These are phyloP conservation scores for Phyllosticta capitalensis DNA, from an alignment of 2,329 filamentous ascomycete species.

Conservation along the genomic window DNA sequence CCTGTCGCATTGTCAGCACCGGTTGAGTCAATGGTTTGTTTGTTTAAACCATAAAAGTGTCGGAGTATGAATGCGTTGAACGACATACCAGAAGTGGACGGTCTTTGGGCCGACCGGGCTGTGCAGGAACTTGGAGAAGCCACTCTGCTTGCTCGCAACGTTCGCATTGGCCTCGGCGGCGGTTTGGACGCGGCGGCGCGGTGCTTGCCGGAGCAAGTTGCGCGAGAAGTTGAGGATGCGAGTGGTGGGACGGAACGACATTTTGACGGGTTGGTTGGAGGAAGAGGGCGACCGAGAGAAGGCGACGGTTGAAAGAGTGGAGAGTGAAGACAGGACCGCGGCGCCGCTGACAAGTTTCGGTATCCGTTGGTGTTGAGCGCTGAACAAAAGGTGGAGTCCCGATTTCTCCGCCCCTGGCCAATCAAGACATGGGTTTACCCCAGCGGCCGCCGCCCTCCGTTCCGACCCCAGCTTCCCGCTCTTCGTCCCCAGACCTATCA, in stretches of 20 bases:
- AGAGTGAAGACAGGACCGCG: constrained; percentile 26
- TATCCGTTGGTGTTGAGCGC: constrained; percentile 11
- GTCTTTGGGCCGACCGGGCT: constrained; percentile 52
- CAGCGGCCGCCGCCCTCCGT: neutral
- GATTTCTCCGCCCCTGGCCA: constrained; percentile 2
- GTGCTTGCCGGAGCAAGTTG: constrained; percentile 33
- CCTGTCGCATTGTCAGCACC: constrained; percentile 39
- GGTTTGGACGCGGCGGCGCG: constrained; percentile 58
- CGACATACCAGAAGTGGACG: constrained; percentile 85
- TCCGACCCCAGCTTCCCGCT: neutral
- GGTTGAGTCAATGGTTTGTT: neutral
- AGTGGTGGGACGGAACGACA: constrained; percentile 48
- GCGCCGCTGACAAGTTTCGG: constrained; percentile 30
- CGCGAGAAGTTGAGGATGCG: constrained; percentile 47
- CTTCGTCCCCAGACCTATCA: neutral
- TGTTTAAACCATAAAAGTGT: neutral
- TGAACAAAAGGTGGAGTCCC: constrained; percentile 6
- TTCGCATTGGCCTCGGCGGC: constrained; percentile 40
- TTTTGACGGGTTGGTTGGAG: constrained; percentile 23
- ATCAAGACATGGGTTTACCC: neutral
- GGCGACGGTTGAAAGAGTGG: constrained; percentile 17
- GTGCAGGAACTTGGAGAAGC: constrained; percentile 60
- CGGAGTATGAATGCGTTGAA: neutral
- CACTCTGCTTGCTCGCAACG: constrained; percentile 28
- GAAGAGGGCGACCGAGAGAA: neutral